Base-by-base conservation (phyloP, 495 filamentous ascomycete genomes). In the Penicillium crystallinum region DNA sequence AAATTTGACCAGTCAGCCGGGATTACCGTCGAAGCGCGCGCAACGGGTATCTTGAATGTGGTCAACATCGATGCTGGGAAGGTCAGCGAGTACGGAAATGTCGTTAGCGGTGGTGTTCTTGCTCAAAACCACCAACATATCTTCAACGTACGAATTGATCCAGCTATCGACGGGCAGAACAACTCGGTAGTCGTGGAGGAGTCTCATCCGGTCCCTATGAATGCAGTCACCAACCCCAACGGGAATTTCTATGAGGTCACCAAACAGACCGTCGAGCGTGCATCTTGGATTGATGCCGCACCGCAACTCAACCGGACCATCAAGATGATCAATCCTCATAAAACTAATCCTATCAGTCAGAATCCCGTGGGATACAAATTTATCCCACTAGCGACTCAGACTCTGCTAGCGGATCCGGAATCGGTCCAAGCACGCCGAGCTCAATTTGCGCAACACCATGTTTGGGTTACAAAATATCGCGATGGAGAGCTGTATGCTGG, bases 101-200 rank as follows among this genome's bases (percentile, higher is more conserved):
- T 93, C 11, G 89, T 97, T 9, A 86, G 90, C 57, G 90, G 89
- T 0, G 91, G 91, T 1, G 90, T 91, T 2, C 77, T 96, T 6
- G 90, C 80, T 8, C 76, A 84, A 58, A 82, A 87, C 58, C 91
- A 97, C 60, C 91, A 97, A 66, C 91, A 97, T 68, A 88, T 96
- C 55, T 95, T 97, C 73, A 88, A 85, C 34, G 84, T 96, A 0
- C 89, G 91, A 18, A 81, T 97, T 5, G 91, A 97, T 64, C 91
- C 92, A 3, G 81, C 83, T 27, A 74, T 96, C 40, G 91, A 90
- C 42, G 91, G 91, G 0, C 78, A 79, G 41, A 68, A 76, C 47
- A 92, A 91, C 65, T 79, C 83, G 4, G 73, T 91, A 4, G 77
- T 84, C 18, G 80, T 84, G 55, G 87, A 90, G 42, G 89, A 92